Evolutionary conservation across 169 alveolate species (phyloP).

Genomic region (Cryptosporidium xiaoi): DNA sequence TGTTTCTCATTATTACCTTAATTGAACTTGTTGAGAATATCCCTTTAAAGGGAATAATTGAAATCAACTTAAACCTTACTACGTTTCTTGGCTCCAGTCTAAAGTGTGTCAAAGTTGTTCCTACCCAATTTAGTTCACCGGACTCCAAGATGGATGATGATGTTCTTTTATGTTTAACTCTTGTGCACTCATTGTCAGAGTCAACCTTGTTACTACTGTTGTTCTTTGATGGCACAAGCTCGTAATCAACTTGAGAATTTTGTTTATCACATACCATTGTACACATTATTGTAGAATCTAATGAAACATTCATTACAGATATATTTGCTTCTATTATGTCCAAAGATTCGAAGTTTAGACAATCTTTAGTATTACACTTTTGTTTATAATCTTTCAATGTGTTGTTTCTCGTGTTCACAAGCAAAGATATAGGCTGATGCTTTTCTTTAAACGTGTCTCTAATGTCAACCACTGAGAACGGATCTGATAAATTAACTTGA

Average conservation of each 20-base stretch:
- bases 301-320: constrained; percentile 17
- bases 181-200: background rate
- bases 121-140: constrained; percentile 64
- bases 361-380: too few species aligned
- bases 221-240: constrained; percentile 12
- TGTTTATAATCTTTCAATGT: background rate
- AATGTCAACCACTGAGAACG: constrained; percentile 1
- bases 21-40: constrained; percentile 51
- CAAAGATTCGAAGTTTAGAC: too few species aligned
- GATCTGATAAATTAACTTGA: constrained; percentile 35
- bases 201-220: background rate
- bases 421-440: constrained; percentile 14
- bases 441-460: constrained; percentile 12
- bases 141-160: constrained; percentile 18
- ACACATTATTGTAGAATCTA: constrained; percentile 7
- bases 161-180: background rate
- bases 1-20: constrained; percentile 18
- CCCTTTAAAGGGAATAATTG: constrained; percentile 59
- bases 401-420: constrained; percentile 1
- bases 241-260: background rate
- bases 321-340: constrained; percentile 9
- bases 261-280: constrained; percentile 23
- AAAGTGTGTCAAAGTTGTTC: constrained; percentile 27
- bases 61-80: constrained; percentile 2
- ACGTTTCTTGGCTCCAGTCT: constrained; percentile 29